phyloP scores from a whole-genome alignment of 2,329 filamentous ascomycete species.

The Didymella exigua region DNA sequence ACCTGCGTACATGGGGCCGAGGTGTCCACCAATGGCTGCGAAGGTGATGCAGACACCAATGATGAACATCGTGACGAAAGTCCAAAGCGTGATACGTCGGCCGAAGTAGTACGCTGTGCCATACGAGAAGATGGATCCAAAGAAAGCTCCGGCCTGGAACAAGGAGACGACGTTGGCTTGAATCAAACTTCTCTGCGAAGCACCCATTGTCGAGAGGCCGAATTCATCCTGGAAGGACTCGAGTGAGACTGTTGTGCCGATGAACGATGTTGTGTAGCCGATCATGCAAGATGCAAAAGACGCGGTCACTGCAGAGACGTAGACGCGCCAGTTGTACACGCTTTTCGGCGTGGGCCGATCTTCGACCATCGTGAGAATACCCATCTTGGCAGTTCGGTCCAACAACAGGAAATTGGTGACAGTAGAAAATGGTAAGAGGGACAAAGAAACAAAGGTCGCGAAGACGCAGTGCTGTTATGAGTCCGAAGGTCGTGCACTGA shows the following conservation, averaged over 20 bases:
- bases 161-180: conserved; percentile 79
- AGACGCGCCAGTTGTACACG: conserved; percentile 67
- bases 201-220: conserved; percentile 59
- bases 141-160: conserved; percentile 84
- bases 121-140: conserved; percentile 66
- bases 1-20: conserved; percentile 66
- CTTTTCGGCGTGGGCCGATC: conserved; percentile 60
- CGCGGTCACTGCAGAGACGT: conserved; percentile 60
- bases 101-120: conserved; percentile 70
- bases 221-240: conserved; percentile 74
- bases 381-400: conserved; percentile 30
- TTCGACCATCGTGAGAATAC: conserved; percentile 44
- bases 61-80: conserved; percentile 62
- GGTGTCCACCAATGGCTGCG: conserved; percentile 50
- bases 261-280: conserved; percentile 74
- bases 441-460: not conserved
- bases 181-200: conserved; percentile 60
- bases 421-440: not conserved
- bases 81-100: conserved; percentile 62
- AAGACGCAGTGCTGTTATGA: conserved; percentile 5
- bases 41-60: conserved; percentile 75
- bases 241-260: conserved; percentile 73
- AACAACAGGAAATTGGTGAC: not conserved
- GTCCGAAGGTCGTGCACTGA: conserved; percentile 5
- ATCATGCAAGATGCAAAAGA: conserved; percentile 65